Percentiles rank a stretch among this genome's conserved stretches.
These are phyloP conservation scores for Aspergillus candidus DNA, from an alignment of 2,329 filamentous ascomycete species.

Conservation along the genomic window DNA sequence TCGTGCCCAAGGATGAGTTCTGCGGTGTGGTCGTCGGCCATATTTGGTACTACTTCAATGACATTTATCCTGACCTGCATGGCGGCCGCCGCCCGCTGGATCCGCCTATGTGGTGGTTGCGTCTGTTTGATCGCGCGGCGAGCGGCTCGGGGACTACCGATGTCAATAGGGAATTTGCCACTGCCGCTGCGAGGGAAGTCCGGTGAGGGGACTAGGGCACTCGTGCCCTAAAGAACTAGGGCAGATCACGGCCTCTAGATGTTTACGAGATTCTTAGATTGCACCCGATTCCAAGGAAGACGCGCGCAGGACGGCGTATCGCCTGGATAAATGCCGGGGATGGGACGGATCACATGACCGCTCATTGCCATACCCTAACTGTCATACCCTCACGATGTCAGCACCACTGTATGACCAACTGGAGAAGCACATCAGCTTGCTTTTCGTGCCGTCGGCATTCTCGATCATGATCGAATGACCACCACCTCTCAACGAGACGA, in stretches of 20 bases:
- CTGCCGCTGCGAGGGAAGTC: slow-evolving; percentile 29
- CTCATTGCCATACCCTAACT: too few species aligned
- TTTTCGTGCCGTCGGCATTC: too few species aligned
- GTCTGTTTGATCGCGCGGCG: slow-evolving; percentile 60
- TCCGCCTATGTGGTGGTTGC: slow-evolving; percentile 82
- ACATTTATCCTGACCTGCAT: slow-evolving; percentile 90
- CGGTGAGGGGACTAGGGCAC: slow-evolving; percentile 16
- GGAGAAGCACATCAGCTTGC: too few species aligned
- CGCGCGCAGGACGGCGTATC: too few species aligned
- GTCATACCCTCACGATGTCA: too few species aligned
- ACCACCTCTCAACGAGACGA: too few species aligned
- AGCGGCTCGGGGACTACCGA: slow-evolving; percentile 22
- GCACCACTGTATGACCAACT: too few species aligned
- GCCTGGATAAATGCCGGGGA: too few species aligned
- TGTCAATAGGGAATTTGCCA: slow-evolving; percentile 28
- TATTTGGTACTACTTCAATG: slow-evolving; percentile 96
- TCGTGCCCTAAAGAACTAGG: not conserved
- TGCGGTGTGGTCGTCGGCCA: slow-evolving; percentile 93
- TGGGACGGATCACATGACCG: too few species aligned
- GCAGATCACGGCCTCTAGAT: not conserved
- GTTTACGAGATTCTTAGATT: too few species aligned
- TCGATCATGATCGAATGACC: too few species aligned
- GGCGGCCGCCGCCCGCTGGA: slow-evolving; percentile 79
- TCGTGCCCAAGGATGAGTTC: slow-evolving; percentile 89
- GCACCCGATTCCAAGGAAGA: too few species aligned